These are phyloP conservation scores for Cudoniella acicularis DNA, from an alignment of 495 filamentous ascomycete species.

Conservation along the genomic window DNA sequence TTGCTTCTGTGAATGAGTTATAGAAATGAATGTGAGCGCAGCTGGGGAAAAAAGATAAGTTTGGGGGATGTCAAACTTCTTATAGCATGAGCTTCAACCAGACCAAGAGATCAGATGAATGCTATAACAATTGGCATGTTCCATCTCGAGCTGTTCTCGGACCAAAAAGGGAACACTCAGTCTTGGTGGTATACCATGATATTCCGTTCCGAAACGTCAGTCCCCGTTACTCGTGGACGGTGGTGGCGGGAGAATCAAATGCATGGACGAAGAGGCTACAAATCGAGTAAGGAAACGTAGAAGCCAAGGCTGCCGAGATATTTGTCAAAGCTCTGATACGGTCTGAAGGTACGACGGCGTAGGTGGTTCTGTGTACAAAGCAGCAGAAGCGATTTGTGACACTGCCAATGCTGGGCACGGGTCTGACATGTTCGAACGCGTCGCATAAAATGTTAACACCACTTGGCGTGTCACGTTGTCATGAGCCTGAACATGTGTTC, in stretches of 20 bases:
- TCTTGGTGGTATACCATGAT: not conserved
- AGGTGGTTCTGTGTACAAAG: not conserved
- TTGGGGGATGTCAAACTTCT: not conserved
- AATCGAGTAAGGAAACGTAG: not conserved
- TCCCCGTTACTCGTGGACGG: not conserved
- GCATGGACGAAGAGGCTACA: not conserved
- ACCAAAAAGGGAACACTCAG: not conserved
- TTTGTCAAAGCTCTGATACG: not conserved
- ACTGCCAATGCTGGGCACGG: not conserved
- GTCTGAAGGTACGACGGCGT: not conserved
- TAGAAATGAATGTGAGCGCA: constrained; percentile 22
- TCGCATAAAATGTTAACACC: not conserved
- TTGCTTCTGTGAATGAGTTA: constrained; percentile 9
- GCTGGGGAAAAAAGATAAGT: constrained; percentile 19
- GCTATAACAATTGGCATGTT: not conserved
- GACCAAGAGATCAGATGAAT: not conserved
- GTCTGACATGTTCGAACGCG: not conserved
- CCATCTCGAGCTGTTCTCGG: not conserved
- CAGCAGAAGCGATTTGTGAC: not conserved
- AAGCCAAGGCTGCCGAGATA: not conserved
- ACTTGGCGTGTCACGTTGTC: not conserved
- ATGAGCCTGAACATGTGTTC: not conserved
- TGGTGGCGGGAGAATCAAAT: not conserved
- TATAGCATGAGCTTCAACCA: constrained; percentile 3
- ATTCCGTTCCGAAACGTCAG: not conserved